phyloP scores from a whole-genome alignment of 768 basidiomycete genomes.

The Hebeloma cylindrosporum region DNA sequence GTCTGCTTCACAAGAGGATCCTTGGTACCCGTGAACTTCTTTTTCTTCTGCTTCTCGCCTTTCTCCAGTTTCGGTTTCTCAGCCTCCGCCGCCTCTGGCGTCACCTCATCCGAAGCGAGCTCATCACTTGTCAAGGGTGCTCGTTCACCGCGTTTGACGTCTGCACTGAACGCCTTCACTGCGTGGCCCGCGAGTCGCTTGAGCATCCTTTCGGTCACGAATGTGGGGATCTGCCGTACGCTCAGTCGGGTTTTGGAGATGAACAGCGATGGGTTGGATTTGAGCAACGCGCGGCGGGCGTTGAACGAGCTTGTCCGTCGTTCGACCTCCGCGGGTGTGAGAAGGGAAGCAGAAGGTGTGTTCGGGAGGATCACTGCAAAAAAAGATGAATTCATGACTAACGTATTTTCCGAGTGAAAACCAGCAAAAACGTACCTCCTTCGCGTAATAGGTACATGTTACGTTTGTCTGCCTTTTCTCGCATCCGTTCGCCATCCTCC shows the following conservation, averaged over 20 bases:
- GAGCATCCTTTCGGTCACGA: conserved; percentile 85
- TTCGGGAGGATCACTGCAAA: conserved; percentile 84
- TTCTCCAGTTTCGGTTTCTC: conserved; percentile 47
- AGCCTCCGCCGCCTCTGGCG: conserved; percentile 21
- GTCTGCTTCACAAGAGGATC: conserved; percentile 70
- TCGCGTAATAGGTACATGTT: conserved; percentile 95
- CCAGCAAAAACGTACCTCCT: conserved; percentile 64
- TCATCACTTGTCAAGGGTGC: conserved; percentile 73
- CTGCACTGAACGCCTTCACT: conserved; percentile 72
- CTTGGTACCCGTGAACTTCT: conserved; percentile 29
- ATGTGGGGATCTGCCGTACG: conserved; percentile 88
- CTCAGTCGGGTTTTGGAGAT: conserved; percentile 94
- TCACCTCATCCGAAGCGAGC: conserved; percentile 35
- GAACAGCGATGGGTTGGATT: conserved; percentile 90
- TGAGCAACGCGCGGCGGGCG: conserved; percentile 77
- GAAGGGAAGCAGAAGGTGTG: conserved; percentile 69
- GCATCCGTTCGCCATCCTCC: conserved; percentile 80
- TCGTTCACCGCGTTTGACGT: conserved; percentile 65
- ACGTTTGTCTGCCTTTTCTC: conserved; percentile 91
- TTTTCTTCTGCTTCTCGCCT: conserved; percentile 32
- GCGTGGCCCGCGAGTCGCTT: conserved; percentile 87
- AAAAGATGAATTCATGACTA: conserved; percentile 1
- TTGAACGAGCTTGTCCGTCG: conserved; percentile 84
- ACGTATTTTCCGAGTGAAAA: neutral
- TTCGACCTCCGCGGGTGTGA: conserved; percentile 78